Percentiles rank a stretch among this genome's conserved stretches.
Conservation (phyloP, 257 asterid species). For the Ilex aquifolium region DNA sequence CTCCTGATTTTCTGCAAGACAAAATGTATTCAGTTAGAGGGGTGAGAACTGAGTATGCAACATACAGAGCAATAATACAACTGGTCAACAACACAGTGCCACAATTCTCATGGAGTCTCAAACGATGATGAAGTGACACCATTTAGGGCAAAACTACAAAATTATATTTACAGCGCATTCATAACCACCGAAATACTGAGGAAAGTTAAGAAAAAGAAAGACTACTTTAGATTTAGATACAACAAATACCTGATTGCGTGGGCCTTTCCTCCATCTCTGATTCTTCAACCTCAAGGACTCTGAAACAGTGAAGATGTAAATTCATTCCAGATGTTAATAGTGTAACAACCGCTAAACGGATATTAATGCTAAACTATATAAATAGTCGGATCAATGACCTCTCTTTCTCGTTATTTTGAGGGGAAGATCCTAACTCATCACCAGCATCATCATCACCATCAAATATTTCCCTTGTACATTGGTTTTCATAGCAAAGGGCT, state of each 20-base stretch:
- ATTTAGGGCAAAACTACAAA: neutral
- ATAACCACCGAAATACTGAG: neutral
- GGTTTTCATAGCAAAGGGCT: constrained; percentile 84
- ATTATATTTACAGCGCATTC: neutral
- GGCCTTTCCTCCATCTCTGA: constrained; percentile 30
- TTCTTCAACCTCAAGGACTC: constrained; percentile 35
- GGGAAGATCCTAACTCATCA: constrained; percentile 34
- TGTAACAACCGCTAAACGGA: neutral
- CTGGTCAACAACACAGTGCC: constrained; percentile 2
- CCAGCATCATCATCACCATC: constrained; percentile 44
- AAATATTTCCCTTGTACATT: constrained; percentile 72
- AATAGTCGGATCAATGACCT: constrained; percentile 33
- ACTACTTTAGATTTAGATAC: neutral
- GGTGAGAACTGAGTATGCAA: too few relatives aligned
- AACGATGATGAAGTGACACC: too few relatives aligned
- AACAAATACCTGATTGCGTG: constrained; percentile 44
- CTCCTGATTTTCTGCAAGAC: constrained; percentile 32
- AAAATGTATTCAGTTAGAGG: constrained; percentile 4
- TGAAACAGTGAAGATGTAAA: constrained; percentile 17
- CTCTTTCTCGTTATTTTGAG: constrained; percentile 30
- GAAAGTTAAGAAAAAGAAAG: neutral
- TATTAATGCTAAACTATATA: neutral
- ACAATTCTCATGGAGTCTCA: too few relatives aligned
- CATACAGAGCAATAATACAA: neutral
- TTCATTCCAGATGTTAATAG: neutral